phyloP scores from a whole-genome alignment of 2,329 filamentous ascomycete genomes.

The Colletotrichum melonis region DNA sequence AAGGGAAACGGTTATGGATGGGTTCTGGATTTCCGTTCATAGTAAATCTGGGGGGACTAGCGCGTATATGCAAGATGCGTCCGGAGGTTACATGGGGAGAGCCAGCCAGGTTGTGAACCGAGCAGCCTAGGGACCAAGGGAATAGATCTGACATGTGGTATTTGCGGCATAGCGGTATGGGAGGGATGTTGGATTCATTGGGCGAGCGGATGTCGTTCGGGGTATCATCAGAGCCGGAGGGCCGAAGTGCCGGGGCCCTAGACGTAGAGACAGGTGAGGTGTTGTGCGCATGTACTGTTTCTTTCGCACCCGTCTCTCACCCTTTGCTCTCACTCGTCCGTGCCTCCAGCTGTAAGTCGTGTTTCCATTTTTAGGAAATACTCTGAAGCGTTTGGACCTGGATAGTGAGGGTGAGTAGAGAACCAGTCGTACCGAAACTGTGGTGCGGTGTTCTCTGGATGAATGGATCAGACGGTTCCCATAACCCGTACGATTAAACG shows the following conservation, averaged over 20 bases:
- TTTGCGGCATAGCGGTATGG: not conserved
- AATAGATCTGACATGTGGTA: not conserved
- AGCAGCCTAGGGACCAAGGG: not conserved
- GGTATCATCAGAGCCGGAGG: not conserved
- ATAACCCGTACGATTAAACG: too few relatives aligned
- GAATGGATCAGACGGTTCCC: not conserved
- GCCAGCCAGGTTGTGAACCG: not conserved
- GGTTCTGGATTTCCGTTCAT: slow-evolving; percentile 4
- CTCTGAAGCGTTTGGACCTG: not conserved
- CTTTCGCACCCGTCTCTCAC: not conserved
- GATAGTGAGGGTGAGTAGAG: not conserved
- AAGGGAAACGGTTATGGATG: not conserved
- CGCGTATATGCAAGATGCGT: slow-evolving; percentile 30
- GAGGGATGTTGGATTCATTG: not conserved
- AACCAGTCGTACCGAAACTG: not conserved
- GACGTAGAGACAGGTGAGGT: too few relatives aligned
- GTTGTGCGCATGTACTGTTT: not conserved
- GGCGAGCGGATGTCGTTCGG: not conserved
- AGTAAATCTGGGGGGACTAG: slow-evolving; percentile 21
- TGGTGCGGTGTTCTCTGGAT: not conserved
- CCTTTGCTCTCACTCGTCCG: too few relatives aligned
- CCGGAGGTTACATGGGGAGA: slow-evolving; percentile 26
- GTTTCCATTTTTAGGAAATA: not conserved
- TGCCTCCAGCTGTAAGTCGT: not conserved
- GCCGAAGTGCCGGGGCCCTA: not conserved